Conservation (phyloP, 2,329 filamentous ascomycete species). For the Harringtonia lauricola region DNA sequence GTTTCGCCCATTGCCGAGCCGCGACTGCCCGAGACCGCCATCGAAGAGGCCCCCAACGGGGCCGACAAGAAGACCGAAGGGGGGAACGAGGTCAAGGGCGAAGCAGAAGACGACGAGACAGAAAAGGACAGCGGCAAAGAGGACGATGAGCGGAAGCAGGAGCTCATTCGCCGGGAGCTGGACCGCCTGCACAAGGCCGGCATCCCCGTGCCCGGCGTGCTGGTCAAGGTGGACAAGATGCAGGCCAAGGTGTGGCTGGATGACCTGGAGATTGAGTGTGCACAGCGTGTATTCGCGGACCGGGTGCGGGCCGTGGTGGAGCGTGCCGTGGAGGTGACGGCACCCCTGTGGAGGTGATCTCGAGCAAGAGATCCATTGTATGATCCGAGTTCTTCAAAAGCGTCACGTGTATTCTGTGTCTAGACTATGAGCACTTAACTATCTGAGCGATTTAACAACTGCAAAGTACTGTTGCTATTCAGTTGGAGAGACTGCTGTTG, state of each 20-base stretch:
- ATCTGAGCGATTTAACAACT: too few species aligned
- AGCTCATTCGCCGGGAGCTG: conserved; percentile 51
- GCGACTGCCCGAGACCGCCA: conserved; percentile 33
- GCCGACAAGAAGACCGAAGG: conserved; percentile 25
- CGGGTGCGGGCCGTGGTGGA: conserved; percentile 84
- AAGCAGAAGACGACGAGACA: conserved; percentile 27
- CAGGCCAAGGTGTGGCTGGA: conserved; percentile 87
- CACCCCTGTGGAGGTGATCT: conserved; percentile 52
- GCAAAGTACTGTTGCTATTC: too few species aligned
- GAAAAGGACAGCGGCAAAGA: conserved; percentile 14
- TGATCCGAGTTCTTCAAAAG: neutral
- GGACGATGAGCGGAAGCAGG: conserved; percentile 25
- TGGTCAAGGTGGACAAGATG: conserved; percentile 80
- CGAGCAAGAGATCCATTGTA: neutral
- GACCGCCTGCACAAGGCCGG: conserved; percentile 71
- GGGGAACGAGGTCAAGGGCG: conserved; percentile 22
- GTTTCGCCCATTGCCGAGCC: conserved; percentile 65
- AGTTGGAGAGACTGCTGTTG: too few species aligned
- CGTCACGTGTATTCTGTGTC: too few species aligned
- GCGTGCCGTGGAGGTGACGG: conserved; percentile 76
- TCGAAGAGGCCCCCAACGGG: conserved; percentile 20
- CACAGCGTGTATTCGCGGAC: conserved; percentile 67
- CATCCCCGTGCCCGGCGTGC: conserved; percentile 81
- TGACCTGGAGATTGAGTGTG: conserved; percentile 79
- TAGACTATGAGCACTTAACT: too few species aligned